Base-by-base conservation (phyloP, 2,329 filamentous ascomycete species). In the Rhinocladiella similis region DNA sequence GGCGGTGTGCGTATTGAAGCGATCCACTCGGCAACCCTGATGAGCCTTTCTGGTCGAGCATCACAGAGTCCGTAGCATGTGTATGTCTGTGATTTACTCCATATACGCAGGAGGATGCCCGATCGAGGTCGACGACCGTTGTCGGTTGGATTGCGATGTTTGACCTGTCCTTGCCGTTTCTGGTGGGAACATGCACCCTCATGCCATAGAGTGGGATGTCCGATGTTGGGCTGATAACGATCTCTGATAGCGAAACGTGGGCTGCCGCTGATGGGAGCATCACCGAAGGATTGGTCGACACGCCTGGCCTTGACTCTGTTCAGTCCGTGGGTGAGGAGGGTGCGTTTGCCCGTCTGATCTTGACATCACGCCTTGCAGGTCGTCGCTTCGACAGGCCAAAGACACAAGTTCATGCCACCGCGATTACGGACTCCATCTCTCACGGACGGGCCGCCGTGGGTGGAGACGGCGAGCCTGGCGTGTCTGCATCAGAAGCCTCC, bases 201-300 rank as follows among this genome's bases (percentile, higher is more conserved):
- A 25, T 9, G 42, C 42, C 42, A 19, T 14, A 25, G 9, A 27
- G 43, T 46, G 43, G 43, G 43, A 46, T 46, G 43, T 46, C 19
- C 43, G 43, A n/a, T 22, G 20, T n/a, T 46, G 43, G 43, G 43
- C 20, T 46, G 43, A 46, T 46, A 46, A 46, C 19, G 43, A 22
- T 27, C 43, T 25, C 25, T 46, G 43, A 46, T 46, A 46, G 29
- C 13, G 43, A n/a, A 27, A 46, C 43, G 22, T 46, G 43, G 43
- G 25, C 20, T 22, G 20, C 20, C 20, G n/a, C 6, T n/a, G 43
- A 46, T 46, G 43, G n/a, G 6, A 25, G 25, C 43, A 46, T 27
- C 43, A 9, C 9, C 22, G 22, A n/a, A 46, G 43, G 43, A 46
- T 46, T 46, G 43, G 43, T 27, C 22, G 22, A 46, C 25, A 27